phyloP scores from a whole-genome alignment of 495 filamentous ascomycete genomes.

The Thozetella sp. region DNA sequence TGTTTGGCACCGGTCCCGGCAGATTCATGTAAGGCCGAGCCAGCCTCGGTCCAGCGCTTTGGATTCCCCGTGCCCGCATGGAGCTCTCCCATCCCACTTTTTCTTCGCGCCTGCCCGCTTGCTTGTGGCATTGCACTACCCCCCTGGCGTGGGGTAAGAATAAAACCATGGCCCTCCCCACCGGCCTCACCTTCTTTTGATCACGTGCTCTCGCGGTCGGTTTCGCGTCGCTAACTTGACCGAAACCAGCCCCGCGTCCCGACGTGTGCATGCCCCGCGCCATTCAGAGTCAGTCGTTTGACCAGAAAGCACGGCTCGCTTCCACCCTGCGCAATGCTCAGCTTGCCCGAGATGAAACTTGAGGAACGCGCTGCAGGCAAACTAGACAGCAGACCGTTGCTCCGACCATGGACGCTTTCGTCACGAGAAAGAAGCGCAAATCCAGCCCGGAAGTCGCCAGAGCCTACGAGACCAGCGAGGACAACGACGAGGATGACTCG shows the following conservation, averaged over 20 bases:
- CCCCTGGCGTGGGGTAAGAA: no score
- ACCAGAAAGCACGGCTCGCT: no score
- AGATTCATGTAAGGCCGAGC: constrained; percentile 1
- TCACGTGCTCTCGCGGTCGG: not conserved
- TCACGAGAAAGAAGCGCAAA: constrained; percentile 45
- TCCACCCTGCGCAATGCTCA: not conserved
- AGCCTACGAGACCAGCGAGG: not conserved
- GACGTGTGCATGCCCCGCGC: not conserved
- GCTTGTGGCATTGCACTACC: no score
- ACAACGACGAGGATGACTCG: constrained; percentile 56
- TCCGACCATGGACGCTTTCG: constrained; percentile 43
- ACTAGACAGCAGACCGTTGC: not conserved
- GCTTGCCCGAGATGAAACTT: not conserved
- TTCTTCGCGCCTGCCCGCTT: no score
- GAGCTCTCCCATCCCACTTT: no score
- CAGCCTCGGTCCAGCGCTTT: constrained; percentile 6
- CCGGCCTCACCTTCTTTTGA: no score
- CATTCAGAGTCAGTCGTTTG: no score
- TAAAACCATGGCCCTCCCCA: no score
- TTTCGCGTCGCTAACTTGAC: not conserved
- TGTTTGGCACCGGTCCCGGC: not conserved
- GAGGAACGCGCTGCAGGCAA: not conserved
- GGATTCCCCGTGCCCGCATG: no score
- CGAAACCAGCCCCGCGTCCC: not conserved
- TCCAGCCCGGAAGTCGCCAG: constrained; percentile 12